Conservation (phyloP, 2,329 filamentous ascomycete species). For the Dactylellina sp. region DNA sequence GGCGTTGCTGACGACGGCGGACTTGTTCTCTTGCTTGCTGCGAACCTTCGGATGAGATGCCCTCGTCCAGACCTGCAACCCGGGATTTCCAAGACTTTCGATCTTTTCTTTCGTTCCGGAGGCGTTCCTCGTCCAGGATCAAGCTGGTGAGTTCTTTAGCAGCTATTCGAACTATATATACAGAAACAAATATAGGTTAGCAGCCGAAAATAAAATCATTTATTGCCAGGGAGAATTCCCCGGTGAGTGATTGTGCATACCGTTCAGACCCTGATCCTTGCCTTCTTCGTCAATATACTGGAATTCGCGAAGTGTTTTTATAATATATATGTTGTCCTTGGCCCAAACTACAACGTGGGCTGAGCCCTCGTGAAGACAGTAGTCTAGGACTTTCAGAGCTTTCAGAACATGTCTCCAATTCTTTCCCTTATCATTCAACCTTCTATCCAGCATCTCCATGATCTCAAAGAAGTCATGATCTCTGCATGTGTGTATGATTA, state of each 20-base stretch:
- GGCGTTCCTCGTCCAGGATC: slow-evolving; percentile 90
- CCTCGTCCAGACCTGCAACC: slow-evolving; percentile 92
- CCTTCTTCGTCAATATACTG: slow-evolving; percentile 96
- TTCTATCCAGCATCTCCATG: slow-evolving; percentile 99
- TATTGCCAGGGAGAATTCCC: too few relatives aligned
- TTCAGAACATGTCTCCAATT: slow-evolving; percentile 99
- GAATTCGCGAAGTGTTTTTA: slow-evolving; percentile 97
- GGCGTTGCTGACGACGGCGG: slow-evolving; percentile 67
- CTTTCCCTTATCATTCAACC: slow-evolving; percentile 98
- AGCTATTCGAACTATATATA: slow-evolving; percentile 82
- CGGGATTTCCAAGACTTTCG: slow-evolving; percentile 96
- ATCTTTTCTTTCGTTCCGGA: slow-evolving; percentile 89
- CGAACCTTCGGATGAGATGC: slow-evolving; percentile 66
- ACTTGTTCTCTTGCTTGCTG: slow-evolving; percentile 61
- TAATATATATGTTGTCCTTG: slow-evolving; percentile 97
- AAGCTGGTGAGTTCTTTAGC: slow-evolving; percentile 95
- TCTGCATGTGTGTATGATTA: too few relatives aligned
- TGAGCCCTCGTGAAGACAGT: slow-evolving; percentile 96
- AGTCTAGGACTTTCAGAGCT: slow-evolving; percentile 96
- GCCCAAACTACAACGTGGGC: slow-evolving; percentile 98
- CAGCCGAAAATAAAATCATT: slow-evolving; percentile 34
- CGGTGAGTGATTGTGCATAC: slow-evolving; percentile 72
- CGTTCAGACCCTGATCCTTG: slow-evolving; percentile 94
- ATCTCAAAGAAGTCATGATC: slow-evolving; percentile 99
- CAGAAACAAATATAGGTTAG: slow-evolving; percentile 3